A percentile compares a stretch with the other conserved stretches of the same genome.
Conservation (phyloP, 1,284 basidiomycete species). For the Fomes fomentarius region DNA sequence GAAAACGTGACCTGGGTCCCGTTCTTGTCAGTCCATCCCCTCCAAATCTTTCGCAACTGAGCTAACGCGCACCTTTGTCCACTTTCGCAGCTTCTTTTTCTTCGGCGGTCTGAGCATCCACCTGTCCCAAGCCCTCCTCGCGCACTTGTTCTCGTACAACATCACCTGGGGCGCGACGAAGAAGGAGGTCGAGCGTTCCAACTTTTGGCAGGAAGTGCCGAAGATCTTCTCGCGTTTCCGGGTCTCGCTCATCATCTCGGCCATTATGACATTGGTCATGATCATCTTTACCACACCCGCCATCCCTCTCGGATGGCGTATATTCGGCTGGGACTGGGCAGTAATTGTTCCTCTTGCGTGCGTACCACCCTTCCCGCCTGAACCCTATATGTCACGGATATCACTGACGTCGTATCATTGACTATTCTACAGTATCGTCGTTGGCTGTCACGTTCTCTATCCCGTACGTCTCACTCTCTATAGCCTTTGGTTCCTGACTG, state of each 20-base stretch:
- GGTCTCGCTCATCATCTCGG: conserved; percentile 58
- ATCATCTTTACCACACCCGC: conserved; percentile 53
- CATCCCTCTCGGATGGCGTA: conserved; percentile 65
- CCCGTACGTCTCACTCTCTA: conserved; percentile 48
- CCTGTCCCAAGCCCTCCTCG: conserved; percentile 71
- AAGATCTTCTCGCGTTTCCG: conserved; percentile 79
- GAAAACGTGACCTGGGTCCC: conserved; percentile 80
- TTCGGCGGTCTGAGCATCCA: conserved; percentile 81
- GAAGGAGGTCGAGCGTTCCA: conserved; percentile 81
- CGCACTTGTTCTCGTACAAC: conserved; percentile 83
- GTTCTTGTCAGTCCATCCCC: conserved; percentile 77
- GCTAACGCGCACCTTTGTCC: neutral
- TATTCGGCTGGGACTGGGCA: conserved; percentile 64
- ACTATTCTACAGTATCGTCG: conserved; percentile 55
- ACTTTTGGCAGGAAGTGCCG: conserved; percentile 89
- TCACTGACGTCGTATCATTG: neutral
- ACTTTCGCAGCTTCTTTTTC: conserved; percentile 78
- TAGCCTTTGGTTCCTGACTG: neutral
- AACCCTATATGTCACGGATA: neutral
- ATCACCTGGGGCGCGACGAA: conserved; percentile 82
- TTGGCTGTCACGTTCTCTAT: conserved; percentile 68
- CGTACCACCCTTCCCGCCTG: conserved; percentile 32
- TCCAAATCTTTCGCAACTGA: too few relatives aligned
- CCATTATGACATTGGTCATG: conserved; percentile 48
- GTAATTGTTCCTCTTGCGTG: conserved; percentile 70